phyloP scores from a whole-genome alignment of 2,329 filamentous ascomycete genomes.

The Microcera coccophila region DNA sequence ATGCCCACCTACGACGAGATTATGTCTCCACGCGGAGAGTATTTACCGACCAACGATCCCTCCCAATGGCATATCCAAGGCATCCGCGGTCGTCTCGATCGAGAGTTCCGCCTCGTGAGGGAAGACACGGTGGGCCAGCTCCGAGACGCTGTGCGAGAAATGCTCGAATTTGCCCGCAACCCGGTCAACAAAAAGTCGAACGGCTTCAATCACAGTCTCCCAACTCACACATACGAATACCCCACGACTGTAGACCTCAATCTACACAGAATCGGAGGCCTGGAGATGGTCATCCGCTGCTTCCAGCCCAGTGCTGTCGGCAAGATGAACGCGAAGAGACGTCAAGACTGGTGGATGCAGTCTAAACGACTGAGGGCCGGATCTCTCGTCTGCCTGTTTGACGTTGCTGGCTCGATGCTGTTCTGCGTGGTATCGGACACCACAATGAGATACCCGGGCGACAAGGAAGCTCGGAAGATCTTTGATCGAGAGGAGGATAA shows the following conservation, averaged over 20 bases:
- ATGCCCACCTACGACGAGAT: slow-evolving; percentile 10
- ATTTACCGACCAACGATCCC: slow-evolving; percentile 8
- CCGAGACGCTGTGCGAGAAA: not conserved
- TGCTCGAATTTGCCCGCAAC: no score
- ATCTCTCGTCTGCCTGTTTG: slow-evolving; percentile 48
- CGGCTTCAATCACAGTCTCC: not conserved
- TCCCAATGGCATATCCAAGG: slow-evolving; percentile 2
- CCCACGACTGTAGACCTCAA: not conserved
- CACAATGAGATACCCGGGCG: slow-evolving; percentile 13
- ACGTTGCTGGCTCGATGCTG: slow-evolving; percentile 33
- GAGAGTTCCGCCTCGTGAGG: no score
- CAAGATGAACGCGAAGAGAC: no score
- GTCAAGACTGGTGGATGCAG: not conserved
- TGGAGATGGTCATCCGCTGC: not conserved
- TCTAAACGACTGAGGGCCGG: slow-evolving; percentile 46
- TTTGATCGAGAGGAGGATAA: slow-evolving; percentile 16
- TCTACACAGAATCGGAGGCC: not conserved
- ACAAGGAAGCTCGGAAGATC: slow-evolving; percentile 20
- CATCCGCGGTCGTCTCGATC: slow-evolving; percentile 8
- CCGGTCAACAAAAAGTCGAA: not conserved
- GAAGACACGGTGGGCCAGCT: slow-evolving; percentile 9
- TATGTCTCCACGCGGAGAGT: not conserved
- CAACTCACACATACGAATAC: not conserved
- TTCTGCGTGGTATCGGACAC: slow-evolving; percentile 39
- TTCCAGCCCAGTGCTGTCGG: not conserved